Base-by-base conservation (phyloP, 768 basidiomycete species). In the Tulasnella sp. region DNA sequence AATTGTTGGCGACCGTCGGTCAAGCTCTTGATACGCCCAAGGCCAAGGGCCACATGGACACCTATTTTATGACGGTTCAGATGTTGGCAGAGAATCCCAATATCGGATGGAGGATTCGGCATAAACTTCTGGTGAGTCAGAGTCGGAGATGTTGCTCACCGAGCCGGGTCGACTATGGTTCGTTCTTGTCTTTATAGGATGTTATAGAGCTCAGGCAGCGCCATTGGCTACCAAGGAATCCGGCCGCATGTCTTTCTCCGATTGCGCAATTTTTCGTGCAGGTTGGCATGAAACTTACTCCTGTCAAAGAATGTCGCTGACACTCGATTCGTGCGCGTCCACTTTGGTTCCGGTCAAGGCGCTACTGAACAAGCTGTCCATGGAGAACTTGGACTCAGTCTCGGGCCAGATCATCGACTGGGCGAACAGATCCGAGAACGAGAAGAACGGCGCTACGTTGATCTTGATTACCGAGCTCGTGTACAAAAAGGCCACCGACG, bases 401-500 rank as follows among this genome's bases (percentile, higher is more conserved):
- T 97, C 96, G 3, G 92, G 94, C 84, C 96, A 99, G 86, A 97
- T 99, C 85, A 93, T 99, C 82, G 86, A 90, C 12, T 98, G 96
- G 95, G 97, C 96, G 42, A 97, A 98, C 90, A 95, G 91, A 87
- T 95, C 93, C 6, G 92, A 93, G 88, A 90, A 93, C 84, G 96
- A 99, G 89, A 94, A 92, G 85, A 96, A 98, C 84, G 96, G 97
- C 2, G 91, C 93, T 82, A 97, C 96, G 5, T 91, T 98, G 81
- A 97, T 97, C 83, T 95, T 97, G 83, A 97, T 99, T 85, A 98
- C 98, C 86, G 91, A 93, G 80, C 92, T 98, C 77, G 94, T 98
- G 44, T 98, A 98, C 86, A 97, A 98, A 86, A 98, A 97, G 89
- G 97, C 96, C 14, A 98, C 96, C 11, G 96, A 98, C 85, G 97